Evolutionary conservation across 192 early-diverging fungal genomes (phyloP).

Genomic region (Haplosporangium gracile): DNA sequence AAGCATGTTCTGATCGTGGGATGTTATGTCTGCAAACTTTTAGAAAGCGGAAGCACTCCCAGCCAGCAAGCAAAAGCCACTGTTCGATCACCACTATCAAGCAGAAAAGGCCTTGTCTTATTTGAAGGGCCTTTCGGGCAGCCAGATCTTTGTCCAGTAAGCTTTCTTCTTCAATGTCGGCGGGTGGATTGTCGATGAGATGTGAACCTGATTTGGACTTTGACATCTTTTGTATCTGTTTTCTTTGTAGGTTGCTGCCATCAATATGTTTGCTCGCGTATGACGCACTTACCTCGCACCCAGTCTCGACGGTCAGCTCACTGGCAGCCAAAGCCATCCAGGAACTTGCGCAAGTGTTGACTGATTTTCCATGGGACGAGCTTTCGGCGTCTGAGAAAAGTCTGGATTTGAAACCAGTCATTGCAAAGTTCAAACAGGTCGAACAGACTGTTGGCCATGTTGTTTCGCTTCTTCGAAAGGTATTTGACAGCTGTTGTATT

Average conservation of each 20-base stretch:
- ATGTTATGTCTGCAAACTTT: not conserved
- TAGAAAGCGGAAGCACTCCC: constrained; percentile 71
- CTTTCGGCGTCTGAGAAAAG: not conserved
- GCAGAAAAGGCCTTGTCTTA: constrained; percentile 78
- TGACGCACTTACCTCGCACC: constrained; percentile 74
- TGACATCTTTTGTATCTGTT: constrained; percentile 21
- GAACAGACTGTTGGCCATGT: constrained; percentile 59
- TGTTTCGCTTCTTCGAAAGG: constrained; percentile 64
- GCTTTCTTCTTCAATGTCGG: constrained; percentile 13
- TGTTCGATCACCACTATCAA: constrained; percentile 83
- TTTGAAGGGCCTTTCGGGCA: constrained; percentile 11
- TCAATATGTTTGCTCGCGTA: constrained; percentile 81
- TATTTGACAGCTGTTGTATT: constrained; percentile 10
- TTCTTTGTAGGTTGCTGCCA: constrained; percentile 70
- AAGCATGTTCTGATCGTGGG: not conserved
- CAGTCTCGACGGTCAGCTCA: constrained; percentile 57
- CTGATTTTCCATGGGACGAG: constrained; percentile 60
- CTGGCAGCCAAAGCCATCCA: constrained; percentile 47
- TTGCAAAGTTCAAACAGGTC: constrained; percentile 52
- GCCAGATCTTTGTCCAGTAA: constrained; percentile 45
- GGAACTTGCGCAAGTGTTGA: constrained; percentile 53
- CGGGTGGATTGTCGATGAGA: not conserved
- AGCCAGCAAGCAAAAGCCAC: constrained; percentile 74
- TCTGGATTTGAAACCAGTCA: constrained; percentile 27
- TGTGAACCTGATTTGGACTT: not conserved